Evolutionary conservation across 1,284 basidiomycete species (phyloP).

Genomic region (Naganishia sp.): DNA sequence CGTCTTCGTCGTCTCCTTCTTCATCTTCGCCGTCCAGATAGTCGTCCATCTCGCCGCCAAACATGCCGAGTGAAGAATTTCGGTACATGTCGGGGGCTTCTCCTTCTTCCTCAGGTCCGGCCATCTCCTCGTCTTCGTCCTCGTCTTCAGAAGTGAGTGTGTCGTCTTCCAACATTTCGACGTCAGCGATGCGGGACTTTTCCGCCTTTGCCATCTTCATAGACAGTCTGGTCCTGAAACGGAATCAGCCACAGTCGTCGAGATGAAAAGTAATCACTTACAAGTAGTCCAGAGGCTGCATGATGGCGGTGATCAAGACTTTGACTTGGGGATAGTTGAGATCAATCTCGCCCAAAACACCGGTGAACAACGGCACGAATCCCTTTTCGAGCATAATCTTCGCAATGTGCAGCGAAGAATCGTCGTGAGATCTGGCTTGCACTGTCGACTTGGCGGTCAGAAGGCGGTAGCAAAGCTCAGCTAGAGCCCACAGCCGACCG

Average conservation of each 20-base stretch:
- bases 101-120: conserved; percentile 63
- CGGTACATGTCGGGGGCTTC: conserved; percentile 93
- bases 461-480: conserved; percentile 84
- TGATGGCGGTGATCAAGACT: conserved; percentile 76
- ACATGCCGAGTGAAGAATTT: conserved; percentile 96
- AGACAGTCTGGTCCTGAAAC: conserved; percentile 79
- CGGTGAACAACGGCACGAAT: conserved; percentile 86
- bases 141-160: conserved; percentile 53
- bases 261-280: conserved; percentile 54
- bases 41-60: conserved; percentile 61
- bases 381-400: conserved; percentile 99
- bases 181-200: conserved; percentile 65
- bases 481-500: conserved; percentile 81
- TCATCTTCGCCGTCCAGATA: conserved; percentile 56
- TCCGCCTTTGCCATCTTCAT: conserved; percentile 91
- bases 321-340: conserved; percentile 93
- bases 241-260: not conserved
- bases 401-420: conserved; percentile 83
- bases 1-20: conserved; percentile 71
- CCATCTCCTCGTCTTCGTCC: conserved; percentile 63
- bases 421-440: conserved; percentile 65
- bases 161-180: conserved; percentile 57
- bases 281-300: conserved; percentile 88
- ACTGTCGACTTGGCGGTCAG: conserved; percentile 70
- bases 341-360: conserved; percentile 87